Evolutionary conservation across 169 alveolate genomes (phyloP), one percentile per base, ranked within the genome.

Genomic region (Eimeria necatrix): DNA sequence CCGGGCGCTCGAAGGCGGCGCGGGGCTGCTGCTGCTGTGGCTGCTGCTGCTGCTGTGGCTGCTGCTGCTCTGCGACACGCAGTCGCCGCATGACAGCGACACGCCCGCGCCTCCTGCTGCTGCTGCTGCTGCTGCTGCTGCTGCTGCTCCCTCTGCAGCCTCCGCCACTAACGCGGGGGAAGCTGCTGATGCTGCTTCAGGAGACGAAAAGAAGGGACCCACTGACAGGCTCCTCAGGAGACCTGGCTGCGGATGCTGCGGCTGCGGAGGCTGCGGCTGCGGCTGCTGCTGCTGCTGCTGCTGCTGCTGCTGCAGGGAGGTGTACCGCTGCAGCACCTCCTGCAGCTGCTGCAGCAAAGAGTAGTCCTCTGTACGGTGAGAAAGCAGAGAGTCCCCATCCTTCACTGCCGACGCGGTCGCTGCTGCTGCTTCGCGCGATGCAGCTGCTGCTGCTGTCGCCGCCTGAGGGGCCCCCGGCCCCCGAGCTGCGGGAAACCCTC

Each of bases 301-400:
- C 8, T 10, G 26, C 76, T 9, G 8, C 26, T 78, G 88, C 88
- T 81, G 90, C 74, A 51, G 73, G 56, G 61, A 49, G 26, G 52
- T 22, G 73, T 81, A 81, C 52, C 90, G 90, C 74, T 53, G 90
- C 74, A 81, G 59, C 73, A 49, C 73, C 73, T 81, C 74, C 74
- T 81, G 90, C 90, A 81, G 18, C 90, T 81, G 90, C 90, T 81
- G 90, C 74, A 81, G 90, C 61, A 81, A 26, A 4, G 90, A 51
- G 22, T 32, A 6, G 5, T 53, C 73, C 10, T 53, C 90, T 22
- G 48, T 53, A 12, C 74, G 70, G 10, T 46, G 52, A 26, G 51
- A 3, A 20, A 81, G 46, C 26, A 53, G 73, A 49, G 52, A 16
- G 51, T 81, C 90, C 52, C n/a, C 73, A 10, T 56, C 73, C 60